Conservation (phyloP, 2,329 filamentous ascomycete species). For the Talaromyces sp. region DNA sequence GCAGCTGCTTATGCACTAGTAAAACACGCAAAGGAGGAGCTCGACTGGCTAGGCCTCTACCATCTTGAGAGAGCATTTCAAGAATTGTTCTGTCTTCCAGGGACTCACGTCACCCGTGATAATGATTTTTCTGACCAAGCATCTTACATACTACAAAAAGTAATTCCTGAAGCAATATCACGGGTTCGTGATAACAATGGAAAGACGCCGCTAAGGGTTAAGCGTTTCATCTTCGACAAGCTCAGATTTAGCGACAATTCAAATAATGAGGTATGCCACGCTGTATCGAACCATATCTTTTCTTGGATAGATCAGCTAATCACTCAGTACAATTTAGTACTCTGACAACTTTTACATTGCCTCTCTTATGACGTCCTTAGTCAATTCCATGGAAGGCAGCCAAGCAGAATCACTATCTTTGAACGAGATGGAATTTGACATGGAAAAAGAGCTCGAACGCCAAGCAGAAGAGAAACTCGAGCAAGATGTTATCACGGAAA, state of each 20-base stretch:
- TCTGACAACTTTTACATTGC: conserved; percentile 90
- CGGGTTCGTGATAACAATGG: conserved; percentile 71
- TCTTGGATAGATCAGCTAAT: not conserved
- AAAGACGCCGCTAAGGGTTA: conserved; percentile 73
- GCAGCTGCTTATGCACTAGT: conserved; percentile 78
- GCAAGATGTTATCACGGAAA: conserved; percentile 57
- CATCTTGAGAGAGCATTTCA: conserved; percentile 85
- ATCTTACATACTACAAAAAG: conserved; percentile 77
- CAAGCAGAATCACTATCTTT: conserved; percentile 35
- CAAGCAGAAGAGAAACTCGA: conserved; percentile 55
- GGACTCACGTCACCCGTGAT: conserved; percentile 72
- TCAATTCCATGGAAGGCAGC: conserved; percentile 52
- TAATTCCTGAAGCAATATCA: conserved; percentile 77
- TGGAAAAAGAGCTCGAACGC: conserved; percentile 48
- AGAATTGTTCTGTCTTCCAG: conserved; percentile 80
- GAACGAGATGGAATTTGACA: conserved; percentile 44
- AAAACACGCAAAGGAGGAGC: conserved; percentile 67
- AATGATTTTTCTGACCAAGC: conserved; percentile 90
- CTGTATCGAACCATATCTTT: not conserved
- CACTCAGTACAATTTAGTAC: conserved; percentile 48
- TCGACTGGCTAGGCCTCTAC: conserved; percentile 73
- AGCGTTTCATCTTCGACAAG: conserved; percentile 82
- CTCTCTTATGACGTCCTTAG: conserved; percentile 66
- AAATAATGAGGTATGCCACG: conserved; percentile 60
- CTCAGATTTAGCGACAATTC: conserved; percentile 93